These are phyloP conservation scores for Cryptosporidium tyzzeri DNA, from an alignment of 169 alveolate species.

Conservation along the genomic window DNA sequence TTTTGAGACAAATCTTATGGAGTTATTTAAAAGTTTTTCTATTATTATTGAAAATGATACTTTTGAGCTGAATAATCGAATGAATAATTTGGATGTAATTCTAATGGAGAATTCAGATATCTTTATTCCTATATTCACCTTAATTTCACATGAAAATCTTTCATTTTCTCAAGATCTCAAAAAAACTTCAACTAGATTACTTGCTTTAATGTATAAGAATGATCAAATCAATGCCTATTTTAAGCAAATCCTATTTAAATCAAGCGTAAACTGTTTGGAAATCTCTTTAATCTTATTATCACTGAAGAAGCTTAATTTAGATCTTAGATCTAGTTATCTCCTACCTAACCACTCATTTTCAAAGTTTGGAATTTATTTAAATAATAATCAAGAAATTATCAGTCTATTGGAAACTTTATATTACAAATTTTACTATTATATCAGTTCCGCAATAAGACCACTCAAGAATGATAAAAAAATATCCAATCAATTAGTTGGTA, in stretches of 20 bases:
- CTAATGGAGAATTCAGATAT: not conserved
- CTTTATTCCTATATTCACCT: not conserved
- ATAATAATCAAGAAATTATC: not conserved
- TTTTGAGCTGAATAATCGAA: not conserved
- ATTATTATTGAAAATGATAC: not conserved
- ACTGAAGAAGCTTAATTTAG: not conserved
- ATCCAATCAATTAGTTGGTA: not conserved
- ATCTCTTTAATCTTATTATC: conserved; percentile 3
- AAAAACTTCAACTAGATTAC: not conserved
- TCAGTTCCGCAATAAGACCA: not conserved
- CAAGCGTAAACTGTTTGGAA: not conserved
- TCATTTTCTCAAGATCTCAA: conserved; percentile 6
- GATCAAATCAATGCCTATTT: not conserved
- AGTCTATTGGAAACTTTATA: conserved; percentile 5
- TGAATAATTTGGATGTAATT: not conserved
- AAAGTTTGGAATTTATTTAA: not conserved
- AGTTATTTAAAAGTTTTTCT: not conserved
- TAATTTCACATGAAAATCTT: not conserved
- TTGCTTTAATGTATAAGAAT: not conserved
- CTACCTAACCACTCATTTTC: conserved; percentile 1
- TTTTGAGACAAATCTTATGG: not conserved
- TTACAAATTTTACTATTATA: conserved; percentile 6
- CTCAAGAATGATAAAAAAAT: not conserved
- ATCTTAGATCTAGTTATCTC: not conserved
- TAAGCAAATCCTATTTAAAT: not conserved